Conservation (phyloP, 306 rosid genomes). For the Prunus armeniaca region DNA sequence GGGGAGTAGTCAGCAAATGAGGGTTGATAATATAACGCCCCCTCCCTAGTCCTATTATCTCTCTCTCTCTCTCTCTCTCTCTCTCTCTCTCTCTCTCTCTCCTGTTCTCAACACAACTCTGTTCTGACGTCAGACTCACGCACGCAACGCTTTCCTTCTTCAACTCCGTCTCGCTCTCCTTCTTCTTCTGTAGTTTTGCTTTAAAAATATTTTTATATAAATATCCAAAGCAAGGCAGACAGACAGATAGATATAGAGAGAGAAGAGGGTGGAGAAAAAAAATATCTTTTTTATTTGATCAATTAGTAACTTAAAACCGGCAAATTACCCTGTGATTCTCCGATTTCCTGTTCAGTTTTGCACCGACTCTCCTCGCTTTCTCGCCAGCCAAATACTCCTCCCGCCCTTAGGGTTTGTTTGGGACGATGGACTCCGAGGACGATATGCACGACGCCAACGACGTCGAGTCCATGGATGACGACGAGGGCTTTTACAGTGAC, state of each 20-base stretch:
- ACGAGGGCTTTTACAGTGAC: conserved; percentile 82
- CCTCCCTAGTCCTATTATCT: too few relatives aligned
- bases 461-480: conserved; percentile 48
- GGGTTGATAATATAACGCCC: too few relatives aligned
- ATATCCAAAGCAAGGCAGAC: not conserved
- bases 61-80: too few relatives aligned
- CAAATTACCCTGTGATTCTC: not conserved
- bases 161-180: not conserved
- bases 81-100: too few relatives aligned
- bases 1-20: too few relatives aligned
- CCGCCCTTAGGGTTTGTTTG: not conserved
- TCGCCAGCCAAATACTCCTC: not conserved
- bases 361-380: not conserved
- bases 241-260: not conserved
- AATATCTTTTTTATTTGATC: not conserved
- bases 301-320: not conserved
- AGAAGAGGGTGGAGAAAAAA: not conserved
- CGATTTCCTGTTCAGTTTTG: not conserved
- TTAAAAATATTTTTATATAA: not conserved
- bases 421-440: conserved; percentile 77
- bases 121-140: too few relatives aligned
- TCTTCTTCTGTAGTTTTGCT: not conserved
- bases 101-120: too few relatives aligned
- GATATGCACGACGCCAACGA: conserved; percentile 91
- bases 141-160: too few relatives aligned